Evolutionary conservation across 2,329 filamentous ascomycete species (phyloP), one percentile per base, ranked within the genome.

Genomic region (Pseudogymnoascus sp.): DNA sequence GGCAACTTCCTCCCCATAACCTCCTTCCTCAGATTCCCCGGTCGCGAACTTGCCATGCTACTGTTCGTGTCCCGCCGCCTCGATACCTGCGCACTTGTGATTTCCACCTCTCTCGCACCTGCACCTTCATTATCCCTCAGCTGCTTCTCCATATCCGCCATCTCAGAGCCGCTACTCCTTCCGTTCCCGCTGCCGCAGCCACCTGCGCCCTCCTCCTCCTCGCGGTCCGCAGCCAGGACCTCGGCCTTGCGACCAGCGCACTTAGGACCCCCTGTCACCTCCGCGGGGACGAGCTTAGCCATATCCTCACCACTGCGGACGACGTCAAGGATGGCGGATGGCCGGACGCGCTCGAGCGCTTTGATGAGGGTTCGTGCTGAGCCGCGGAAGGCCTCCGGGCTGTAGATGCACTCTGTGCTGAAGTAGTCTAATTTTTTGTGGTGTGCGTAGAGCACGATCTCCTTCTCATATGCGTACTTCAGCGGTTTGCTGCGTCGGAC

Each of bases 381-480:
- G 2, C 95, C 95, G 65, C 95, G 84, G 74, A 99, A 99, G 1
- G 95, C 95, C 77, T 99, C 95, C 0, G 95, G 95, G 63, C 92
- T 96, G 79, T 99, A 99, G 66, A 99, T 92, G 80, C 95, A 99
- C 77, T 99, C 95, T 0, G 95, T 99, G 72, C 88, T 96, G 77
- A 99, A 99, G 77, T 99, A 99, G 74, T 98, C 93, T 68, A 99
- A 81, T 75, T 93, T 93, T 77, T 95, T 96, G 79, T 99, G 92
- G 74, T 98, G 91, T 4, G 95, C 95, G 74, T 99, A 99, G 5
- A 99, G 82, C 16, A 99, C 95, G 69, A 99, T 99, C 75, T 99
- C 95, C 78, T 99, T 99, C 75, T 99, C 95, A 74, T 98, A 99
- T 1, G 93, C 93, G 75, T 98, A 99, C 76, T 99, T 98, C 54